Conservation (phyloP, 78 protist genomes). For the Andalucia godoyi region DNA sequence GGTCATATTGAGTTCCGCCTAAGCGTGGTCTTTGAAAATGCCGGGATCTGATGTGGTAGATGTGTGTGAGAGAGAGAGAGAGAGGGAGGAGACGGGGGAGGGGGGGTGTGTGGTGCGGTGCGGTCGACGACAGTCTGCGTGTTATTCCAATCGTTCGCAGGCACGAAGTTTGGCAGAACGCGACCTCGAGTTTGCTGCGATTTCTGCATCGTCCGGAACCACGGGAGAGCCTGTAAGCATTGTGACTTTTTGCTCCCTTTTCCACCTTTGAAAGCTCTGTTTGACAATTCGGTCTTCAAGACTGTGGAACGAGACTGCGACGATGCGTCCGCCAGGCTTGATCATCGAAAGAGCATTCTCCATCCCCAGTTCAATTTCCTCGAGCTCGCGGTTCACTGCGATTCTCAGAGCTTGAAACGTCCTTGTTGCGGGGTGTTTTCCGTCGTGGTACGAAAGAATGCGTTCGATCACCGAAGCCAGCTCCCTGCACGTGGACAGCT, state of each 20-base stretch:
- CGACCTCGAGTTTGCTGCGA: background rate
- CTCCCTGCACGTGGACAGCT: background rate
- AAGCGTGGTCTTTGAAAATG: too few relatives aligned
- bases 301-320: background rate
- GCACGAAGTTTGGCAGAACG: background rate
- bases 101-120: too few relatives aligned
- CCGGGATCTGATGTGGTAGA: too few relatives aligned
- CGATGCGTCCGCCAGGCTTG: background rate
- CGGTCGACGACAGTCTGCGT: too few relatives aligned
- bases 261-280: too few relatives aligned
- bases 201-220: background rate
- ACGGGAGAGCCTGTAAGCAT: background rate
- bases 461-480: background rate
- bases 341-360: background rate
- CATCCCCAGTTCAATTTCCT: background rate
- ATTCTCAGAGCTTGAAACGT: background rate
- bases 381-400: background rate
- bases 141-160: too few relatives aligned
- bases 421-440: background rate
- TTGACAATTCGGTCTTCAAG: background rate
- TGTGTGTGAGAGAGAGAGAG: too few relatives aligned
- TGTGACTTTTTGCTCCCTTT: too few relatives aligned
- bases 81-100: too few relatives aligned
- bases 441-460: background rate
- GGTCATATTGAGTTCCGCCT: too few relatives aligned